These are phyloP conservation scores for Dacryopinax primogenitus DNA, from an alignment of 768 basidiomycete genomes.

Conservation along the genomic window DNA sequence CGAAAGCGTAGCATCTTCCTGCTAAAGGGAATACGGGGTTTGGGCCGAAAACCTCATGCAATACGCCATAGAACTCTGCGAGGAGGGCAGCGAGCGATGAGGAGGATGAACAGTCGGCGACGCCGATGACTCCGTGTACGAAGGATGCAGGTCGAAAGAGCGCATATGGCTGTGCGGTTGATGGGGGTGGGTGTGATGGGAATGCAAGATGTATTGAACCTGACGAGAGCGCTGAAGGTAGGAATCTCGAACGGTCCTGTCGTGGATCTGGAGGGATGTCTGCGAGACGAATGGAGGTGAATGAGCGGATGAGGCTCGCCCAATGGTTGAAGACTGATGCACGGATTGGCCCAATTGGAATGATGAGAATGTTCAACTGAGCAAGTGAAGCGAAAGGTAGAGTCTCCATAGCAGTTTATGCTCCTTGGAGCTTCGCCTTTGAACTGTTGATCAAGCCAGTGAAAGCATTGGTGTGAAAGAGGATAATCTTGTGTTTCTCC, in stretches of 20 bases:
- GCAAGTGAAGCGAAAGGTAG: conserved; percentile 61
- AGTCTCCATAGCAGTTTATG: no score
- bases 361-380: conserved; percentile 68
- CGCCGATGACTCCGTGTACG: conserved; percentile 76
- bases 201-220: conserved; percentile 74
- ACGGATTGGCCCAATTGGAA: conserved; percentile 71
- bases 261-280: conserved; percentile 72
- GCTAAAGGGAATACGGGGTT: conserved; percentile 63
- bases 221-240: conserved; percentile 60
- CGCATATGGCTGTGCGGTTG: conserved; percentile 51
- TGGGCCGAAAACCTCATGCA: conserved; percentile 55
- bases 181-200: conserved; percentile 59
- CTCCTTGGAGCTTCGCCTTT: background rate
- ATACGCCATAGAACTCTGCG: conserved; percentile 50
- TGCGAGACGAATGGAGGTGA: conserved; percentile 59
- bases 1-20: conserved; percentile 74
- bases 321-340: conserved; percentile 59
- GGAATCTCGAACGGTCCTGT: conserved; percentile 70
- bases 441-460: background rate
- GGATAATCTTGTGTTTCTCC: no score
- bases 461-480: no score
- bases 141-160: conserved; percentile 70
- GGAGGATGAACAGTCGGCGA: conserved; percentile 54
- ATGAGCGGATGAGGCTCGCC: conserved; percentile 56
- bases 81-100: conserved; percentile 42